Percentiles rank a stretch among this genome's conserved stretches.
phyloP scores from a whole-genome alignment of 495 filamentous ascomycete genomes.

The Aspergillus sparsus region DNA sequence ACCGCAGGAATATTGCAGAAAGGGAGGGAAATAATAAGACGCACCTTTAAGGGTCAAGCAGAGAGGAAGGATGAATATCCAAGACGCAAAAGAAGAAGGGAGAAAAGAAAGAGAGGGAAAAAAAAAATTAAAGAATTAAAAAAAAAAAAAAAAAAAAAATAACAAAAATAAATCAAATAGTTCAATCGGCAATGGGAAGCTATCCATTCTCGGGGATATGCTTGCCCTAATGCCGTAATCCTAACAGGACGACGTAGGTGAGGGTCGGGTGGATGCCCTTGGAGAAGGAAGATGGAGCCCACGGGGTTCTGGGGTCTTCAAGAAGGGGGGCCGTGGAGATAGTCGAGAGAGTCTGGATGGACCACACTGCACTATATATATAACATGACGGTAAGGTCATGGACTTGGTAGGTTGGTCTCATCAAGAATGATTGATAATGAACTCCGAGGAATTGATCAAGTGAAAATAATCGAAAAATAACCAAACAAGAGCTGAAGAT shows the following conservation, averaged over 20 bases:
- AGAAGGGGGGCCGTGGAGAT: constrained; percentile 20
- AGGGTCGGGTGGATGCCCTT: constrained; percentile 1
- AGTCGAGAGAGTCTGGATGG: constrained; percentile 16
- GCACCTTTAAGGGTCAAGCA: neutral
- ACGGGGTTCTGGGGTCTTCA: neutral
- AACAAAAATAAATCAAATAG: too few species aligned
- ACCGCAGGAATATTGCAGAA: neutral
- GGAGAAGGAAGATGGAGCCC: constrained; percentile 1
- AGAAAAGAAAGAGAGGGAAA: neutral
- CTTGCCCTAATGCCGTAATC: neutral
- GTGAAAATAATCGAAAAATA: neutral
- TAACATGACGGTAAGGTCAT: constrained; percentile 13
- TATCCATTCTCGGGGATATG: too few species aligned
- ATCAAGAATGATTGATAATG: constrained; percentile 3
- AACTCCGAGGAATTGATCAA: constrained; percentile 9
- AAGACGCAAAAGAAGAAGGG: neutral
- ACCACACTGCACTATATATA: constrained; percentile 10
- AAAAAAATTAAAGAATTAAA: too few species aligned
- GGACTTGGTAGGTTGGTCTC: neutral
- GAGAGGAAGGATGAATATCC: neutral
- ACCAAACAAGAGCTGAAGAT: too few species aligned
- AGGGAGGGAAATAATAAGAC: neutral
- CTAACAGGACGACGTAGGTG: neutral
- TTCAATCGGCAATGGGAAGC: too few species aligned
- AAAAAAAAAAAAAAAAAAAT: too few species aligned